Conservation (phyloP, 1,139 yeast genomes). For the Kluyveromyces marxianus region DNA sequence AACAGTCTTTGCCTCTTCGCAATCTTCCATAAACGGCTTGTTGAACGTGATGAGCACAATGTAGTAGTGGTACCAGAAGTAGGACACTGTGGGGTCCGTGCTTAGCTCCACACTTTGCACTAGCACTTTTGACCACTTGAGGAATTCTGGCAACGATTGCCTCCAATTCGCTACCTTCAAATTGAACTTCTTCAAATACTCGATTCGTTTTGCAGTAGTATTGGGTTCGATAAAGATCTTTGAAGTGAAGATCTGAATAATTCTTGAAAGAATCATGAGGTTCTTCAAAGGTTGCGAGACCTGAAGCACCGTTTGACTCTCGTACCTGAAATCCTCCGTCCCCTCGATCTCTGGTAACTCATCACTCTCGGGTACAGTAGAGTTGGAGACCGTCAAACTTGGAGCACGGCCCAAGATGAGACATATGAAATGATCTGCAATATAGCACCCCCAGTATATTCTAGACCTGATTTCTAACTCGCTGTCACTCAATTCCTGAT, state of each 20-base stretch:
- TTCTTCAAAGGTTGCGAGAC: slow-evolving; percentile 40
- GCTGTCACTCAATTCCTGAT: slow-evolving; percentile 23
- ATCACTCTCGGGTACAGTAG: slow-evolving; percentile 54
- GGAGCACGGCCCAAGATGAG: slow-evolving; percentile 54
- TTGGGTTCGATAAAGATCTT: slow-evolving; percentile 29
- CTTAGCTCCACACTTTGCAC: slow-evolving; percentile 37
- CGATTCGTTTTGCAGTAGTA: slow-evolving; percentile 22
- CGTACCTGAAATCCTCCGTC: slow-evolving; percentile 39
- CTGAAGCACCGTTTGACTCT: slow-evolving; percentile 33
- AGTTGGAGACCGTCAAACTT: slow-evolving; percentile 47
- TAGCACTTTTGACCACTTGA: slow-evolving; percentile 43
- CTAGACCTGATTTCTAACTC: slow-evolving; percentile 52
- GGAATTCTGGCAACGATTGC: slow-evolving; percentile 39
- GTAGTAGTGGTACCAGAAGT: slow-evolving; percentile 50
- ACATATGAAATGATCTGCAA: slow-evolving; percentile 58
- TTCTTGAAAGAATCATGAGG: slow-evolving; percentile 47
- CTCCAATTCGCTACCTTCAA: slow-evolving; percentile 46
- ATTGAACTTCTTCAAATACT: slow-evolving; percentile 37
- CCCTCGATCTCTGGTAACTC: slow-evolving; percentile 55
- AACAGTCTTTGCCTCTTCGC: slow-evolving; percentile 24
- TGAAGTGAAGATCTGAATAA: slow-evolving; percentile 44
- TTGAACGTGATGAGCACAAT: slow-evolving; percentile 49
- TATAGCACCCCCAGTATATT: slow-evolving; percentile 60
- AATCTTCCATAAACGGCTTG: slow-evolving; percentile 44
- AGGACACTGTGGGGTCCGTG: slow-evolving; percentile 40